Conservation (phyloP, 1,284 basidiomycete genomes). For the Stereum hirsutum region DNA sequence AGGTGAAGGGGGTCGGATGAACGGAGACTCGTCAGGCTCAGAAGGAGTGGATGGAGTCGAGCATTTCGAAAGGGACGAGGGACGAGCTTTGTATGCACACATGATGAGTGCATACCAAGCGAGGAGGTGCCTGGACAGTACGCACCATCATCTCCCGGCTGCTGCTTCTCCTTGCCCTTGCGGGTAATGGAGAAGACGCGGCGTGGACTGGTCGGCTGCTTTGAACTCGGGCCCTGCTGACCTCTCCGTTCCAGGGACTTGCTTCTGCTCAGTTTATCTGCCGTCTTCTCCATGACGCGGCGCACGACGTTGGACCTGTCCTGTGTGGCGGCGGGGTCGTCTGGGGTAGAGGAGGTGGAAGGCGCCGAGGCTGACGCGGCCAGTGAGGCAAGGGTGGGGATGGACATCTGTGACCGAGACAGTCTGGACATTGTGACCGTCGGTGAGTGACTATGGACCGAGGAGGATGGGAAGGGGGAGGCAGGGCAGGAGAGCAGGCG, state of each 20-base stretch:
- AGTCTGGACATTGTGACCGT: constrained; percentile 2
- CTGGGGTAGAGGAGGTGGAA: no score
- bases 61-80: constrained; percentile 1
- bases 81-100: neutral
- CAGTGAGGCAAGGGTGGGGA: neutral
- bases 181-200: constrained; percentile 48
- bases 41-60: constrained; percentile 4
- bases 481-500: no score
- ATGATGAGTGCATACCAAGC: neutral
- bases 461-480: no score
- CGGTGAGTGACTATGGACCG: no score
- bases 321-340: neutral
- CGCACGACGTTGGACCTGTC: constrained; percentile 20
- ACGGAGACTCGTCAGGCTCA: constrained; percentile 59
- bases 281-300: constrained; percentile 45
- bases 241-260: constrained; percentile 15
- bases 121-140: no score
- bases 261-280: constrained; percentile 49
- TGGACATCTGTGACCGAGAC: neutral
- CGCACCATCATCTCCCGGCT: constrained; percentile 20
- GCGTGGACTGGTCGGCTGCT: constrained; percentile 31
- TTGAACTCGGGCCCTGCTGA: constrained; percentile 19
- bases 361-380: no score
- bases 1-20: constrained; percentile 66
- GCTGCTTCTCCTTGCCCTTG: constrained; percentile 39